Evolutionary conservation across 2,329 filamentous ascomycete species (phyloP), one percentile per base, ranked within the genome.

Genomic region (Ascocoryne sarcoides): DNA sequence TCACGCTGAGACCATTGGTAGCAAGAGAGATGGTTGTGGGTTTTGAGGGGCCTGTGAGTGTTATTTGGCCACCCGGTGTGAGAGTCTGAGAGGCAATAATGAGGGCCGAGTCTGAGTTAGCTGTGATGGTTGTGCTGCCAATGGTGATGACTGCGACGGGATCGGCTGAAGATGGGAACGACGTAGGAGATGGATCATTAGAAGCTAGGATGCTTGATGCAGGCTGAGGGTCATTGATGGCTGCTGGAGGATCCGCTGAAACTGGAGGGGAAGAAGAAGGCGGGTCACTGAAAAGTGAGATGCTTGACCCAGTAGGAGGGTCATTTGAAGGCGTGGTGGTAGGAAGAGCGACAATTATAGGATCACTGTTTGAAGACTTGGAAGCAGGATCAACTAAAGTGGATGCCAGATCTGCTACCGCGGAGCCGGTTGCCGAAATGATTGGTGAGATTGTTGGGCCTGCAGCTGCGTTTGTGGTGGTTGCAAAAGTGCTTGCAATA

Each of bases 181-280:
- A 26, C 5, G 30, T 33, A 32, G 19, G 34, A 5, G 26, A 36
- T 16, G 32, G 32, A 4, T 33, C 29, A 7, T 35, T 14, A 28
- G 31, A 35, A 9, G 36, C 32, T n/a, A 26, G 14, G 4, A 21
- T 40, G 4, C 38, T 32, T 12, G 38, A 40, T n/a, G n/a, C n/a
- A n/a, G n/a, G n/a, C n/a, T n/a, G n/a, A n/a, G n/a, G n/a, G n/a
- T n/a, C n/a, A n/a, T n/a, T n/a, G n/a, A n/a, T n/a, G n/a, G n/a
- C n/a, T n/a, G n/a, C n/a, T n/a, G n/a, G n/a, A n/a, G n/a, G n/a
- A n/a, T n/a, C n/a, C n/a, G n/a, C n/a, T n/a, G n/a, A n/a, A n/a
- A n/a, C n/a, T n/a, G n/a, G n/a, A n/a, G n/a, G n/a, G n/a, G n/a
- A 40, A 3, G 4, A 32, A 35, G 14, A 40, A 16, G 19, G 38